Evolutionary conservation across 2,329 filamentous ascomycete species (phyloP), one percentile per base, ranked within the genome.

Genomic region (Neophaeococcomyces aloes): DNA sequence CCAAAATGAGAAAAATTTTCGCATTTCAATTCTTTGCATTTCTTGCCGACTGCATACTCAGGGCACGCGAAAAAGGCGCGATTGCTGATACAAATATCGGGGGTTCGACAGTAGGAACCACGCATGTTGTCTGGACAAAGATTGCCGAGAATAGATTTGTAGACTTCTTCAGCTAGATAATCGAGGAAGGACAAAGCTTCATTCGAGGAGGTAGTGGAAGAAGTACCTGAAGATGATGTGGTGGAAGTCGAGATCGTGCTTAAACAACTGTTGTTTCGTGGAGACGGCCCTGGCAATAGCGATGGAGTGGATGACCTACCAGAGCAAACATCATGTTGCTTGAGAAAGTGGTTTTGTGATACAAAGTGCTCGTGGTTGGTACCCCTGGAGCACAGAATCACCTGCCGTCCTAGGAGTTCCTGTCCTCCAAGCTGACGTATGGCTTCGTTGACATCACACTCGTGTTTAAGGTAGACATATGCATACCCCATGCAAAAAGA

Each of bases 111-210:
- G 25, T 18, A 31, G 23, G 27, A 25, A 21, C 37, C 23, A 8
- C 27, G 27, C 37, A 39, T 39, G 29, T 30, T 39, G 37, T 39
- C 37, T 8, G 37, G 37, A n/a, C 37, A 31, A n/a, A 39, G 37
- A 25, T 29, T 31, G 11, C 18, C 5, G 8, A 30, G 27, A 13
- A 25, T 17, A 8, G 37, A 31, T 4, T n/a, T 14, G 17, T 39
- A 14, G 21, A 39, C 17, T 6, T 17, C 17, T 14, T 31, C 37
- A 10, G 13, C 25, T 11, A 39, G 37, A 8, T 18, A 4, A 4
- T 23, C 10, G 25, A 39, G 37, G 14, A 39, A 39, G 13, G 13
- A 5, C 11, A 18, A 23, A 5, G 18, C 21, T 30, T 35, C 33
- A 17, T 15, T 19, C 5, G 15, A 15, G 3, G 33, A 15, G 5